These are phyloP conservation scores for Ceratocystis albifundus DNA, from an alignment of 2,329 filamentous ascomycete genomes.

Conservation along the genomic window DNA sequence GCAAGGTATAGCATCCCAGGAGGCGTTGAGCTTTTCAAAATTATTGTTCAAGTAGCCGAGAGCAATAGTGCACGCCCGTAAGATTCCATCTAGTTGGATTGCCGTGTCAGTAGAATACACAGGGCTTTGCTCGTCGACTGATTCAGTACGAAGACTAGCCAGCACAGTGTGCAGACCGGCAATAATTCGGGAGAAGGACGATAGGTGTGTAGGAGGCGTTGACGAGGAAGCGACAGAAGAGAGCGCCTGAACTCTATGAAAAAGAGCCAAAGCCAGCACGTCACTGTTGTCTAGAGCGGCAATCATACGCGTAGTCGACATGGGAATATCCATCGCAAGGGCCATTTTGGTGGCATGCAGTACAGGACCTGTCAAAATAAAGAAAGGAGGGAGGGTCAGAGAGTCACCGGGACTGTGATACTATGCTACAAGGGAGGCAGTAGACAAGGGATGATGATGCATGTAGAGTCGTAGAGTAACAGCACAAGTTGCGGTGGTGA, in stretches of 20 bases:
- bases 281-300: conserved; percentile 45
- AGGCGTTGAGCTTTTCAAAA: conserved; percentile 36
- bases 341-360: conserved; percentile 10
- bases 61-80: conserved; percentile 45
- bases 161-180: conserved; percentile 45
- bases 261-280: conserved; percentile 44
- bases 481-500: neutral
- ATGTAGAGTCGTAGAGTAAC: neutral
- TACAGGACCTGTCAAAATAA: neutral
- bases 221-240: conserved; percentile 30
- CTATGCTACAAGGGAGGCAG: neutral
- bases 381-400: neutral
- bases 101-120: conserved; percentile 37
- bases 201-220: conserved; percentile 31
- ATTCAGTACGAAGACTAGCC: conserved; percentile 46
- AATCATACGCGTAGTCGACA: conserved; percentile 23
- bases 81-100: conserved; percentile 40
- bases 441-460: neutral
- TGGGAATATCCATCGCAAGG: conserved; percentile 23
- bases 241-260: conserved; percentile 39
- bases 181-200: conserved; percentile 38
- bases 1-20: conserved; percentile 24
- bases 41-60: conserved; percentile 45
- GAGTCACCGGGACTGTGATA: neutral
- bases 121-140: conserved; percentile 44